Base-by-base conservation (phyloP, 805 yeast species). In the Metschnikowia corniflorae region DNA sequence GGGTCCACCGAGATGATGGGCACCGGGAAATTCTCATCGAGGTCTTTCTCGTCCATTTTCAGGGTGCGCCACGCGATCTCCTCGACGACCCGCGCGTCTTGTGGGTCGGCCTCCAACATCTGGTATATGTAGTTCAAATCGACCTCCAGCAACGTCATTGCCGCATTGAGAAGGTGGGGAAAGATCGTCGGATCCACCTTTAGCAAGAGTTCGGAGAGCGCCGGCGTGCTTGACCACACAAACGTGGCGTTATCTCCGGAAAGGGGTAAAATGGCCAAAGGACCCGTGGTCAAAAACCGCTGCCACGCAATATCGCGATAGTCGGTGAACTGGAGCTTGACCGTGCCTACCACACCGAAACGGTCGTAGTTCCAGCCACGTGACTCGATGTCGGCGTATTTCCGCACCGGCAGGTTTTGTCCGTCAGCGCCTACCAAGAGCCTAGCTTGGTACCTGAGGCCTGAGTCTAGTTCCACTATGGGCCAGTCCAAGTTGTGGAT, bases 381-480 rank as follows among this genome's bases (percentile, higher is more conserved):
- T 2, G 94, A 77, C 54, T 80, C 81, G 37, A 93, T 88, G 2
- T 76, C 79, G 0, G 97, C 82, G 53, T 74, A 89, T 44, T 74
- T 71, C 31, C 97, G 73, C 5, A 85, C 97, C 0, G 97, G 96
- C 1, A 97, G 88, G 58, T 88, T 86, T 58, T 80, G 87, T 1
- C 98, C 98, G 58, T 93, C 98, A 26, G 96, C 95, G 7, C 98
- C 98, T 12, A 93, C 77, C 15, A 89, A 65, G n/a, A 89, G 67
- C 37, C 96, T 70, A 0, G 95, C 74, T 51, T 76, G 75, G 33
- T 81, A 68, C 9, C 54, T 46, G 10, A 75, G 73, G 1, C 96
- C 97, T 44, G 74, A 75, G 10, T 77, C 74, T 10, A 89, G 65
- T 17, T 73, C 66, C 10, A 91, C 80, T 7, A 78, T 54, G 1